These are phyloP conservation scores for Aaosphaeria arxii DNA, from an alignment of 2,329 filamentous ascomycete genomes.

Conservation along the genomic window DNA sequence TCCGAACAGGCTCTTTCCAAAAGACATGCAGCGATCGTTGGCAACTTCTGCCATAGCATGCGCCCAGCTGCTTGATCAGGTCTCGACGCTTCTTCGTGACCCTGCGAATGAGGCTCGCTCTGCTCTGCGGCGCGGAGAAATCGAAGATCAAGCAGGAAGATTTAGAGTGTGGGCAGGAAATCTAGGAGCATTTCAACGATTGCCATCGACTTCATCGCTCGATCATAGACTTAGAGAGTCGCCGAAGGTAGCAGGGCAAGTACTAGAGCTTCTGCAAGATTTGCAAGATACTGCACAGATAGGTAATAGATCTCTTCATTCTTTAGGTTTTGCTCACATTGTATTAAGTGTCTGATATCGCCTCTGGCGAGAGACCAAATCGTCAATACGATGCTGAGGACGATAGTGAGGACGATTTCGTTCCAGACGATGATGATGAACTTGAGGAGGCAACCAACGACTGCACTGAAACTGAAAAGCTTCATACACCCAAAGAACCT, in stretches of 20 bases:
- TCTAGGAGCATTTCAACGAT: conserved; percentile 21
- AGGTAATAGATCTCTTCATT: neutral
- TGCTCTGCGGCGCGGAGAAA: neutral
- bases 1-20: neutral
- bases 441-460: neutral
- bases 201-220: conserved; percentile 12
- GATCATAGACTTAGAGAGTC: conserved; percentile 21
- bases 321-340: conserved; percentile 2
- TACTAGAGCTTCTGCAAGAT: conserved; percentile 7
- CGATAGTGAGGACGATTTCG: neutral
- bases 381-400: neutral
- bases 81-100: neutral
- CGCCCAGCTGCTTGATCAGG: neutral
- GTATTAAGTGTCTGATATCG: conserved; percentile 6
- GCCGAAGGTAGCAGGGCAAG: conserved; percentile 13
- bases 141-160: conserved; percentile 11
- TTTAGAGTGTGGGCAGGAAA: conserved; percentile 30
- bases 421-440: neutral
- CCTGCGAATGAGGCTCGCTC: neutral
- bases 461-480: neutral
- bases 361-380: conserved; percentile 9
- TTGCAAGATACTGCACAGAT: neutral
- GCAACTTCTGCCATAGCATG: neutral
- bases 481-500: neutral
- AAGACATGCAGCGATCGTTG: neutral